phyloP scores from a whole-genome alignment of 2,329 filamentous ascomycete genomes.

The Colletotrichum coccodes region DNA sequence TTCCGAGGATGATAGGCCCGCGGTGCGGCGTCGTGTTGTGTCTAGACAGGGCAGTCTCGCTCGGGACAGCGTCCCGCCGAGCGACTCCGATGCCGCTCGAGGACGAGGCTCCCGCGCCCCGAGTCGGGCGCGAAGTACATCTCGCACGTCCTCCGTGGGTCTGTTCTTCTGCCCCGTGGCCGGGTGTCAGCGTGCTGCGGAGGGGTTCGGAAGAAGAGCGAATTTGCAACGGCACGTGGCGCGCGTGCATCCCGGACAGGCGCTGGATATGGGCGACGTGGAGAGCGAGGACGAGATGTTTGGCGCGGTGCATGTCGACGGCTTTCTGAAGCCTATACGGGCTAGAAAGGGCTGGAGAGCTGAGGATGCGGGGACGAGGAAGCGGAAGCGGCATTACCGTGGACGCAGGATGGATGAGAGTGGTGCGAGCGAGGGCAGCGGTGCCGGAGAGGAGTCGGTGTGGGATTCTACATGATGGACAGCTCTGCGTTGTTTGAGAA shows the following conservation, averaged over 20 bases:
- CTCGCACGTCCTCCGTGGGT: slow-evolving; percentile 45
- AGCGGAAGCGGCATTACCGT: slow-evolving; percentile 29
- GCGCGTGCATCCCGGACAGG: slow-evolving; percentile 49
- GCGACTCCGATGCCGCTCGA: slow-evolving; percentile 20
- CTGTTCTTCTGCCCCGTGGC: slow-evolving; percentile 49
- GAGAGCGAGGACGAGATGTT: slow-evolving; percentile 63
- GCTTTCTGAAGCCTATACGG: slow-evolving; percentile 69
- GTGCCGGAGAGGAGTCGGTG: not conserved
- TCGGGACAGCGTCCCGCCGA: slow-evolving; percentile 35
- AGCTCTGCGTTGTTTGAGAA: too few species aligned
- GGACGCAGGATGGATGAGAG: slow-evolving; percentile 20
- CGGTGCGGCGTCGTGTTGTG: slow-evolving; percentile 40
- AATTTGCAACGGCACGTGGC: slow-evolving; percentile 52
- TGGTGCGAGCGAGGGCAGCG: slow-evolving; percentile 1
- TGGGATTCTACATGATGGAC: slow-evolving; percentile 36
- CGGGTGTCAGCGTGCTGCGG: slow-evolving; percentile 47
- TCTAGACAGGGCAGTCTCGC: slow-evolving; percentile 44
- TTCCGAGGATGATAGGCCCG: not conserved
- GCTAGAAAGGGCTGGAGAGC: slow-evolving; percentile 56
- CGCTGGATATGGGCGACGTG: slow-evolving; percentile 47
- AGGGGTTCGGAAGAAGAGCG: slow-evolving; percentile 46
- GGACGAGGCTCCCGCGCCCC: not conserved
- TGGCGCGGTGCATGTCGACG: slow-evolving; percentile 75
- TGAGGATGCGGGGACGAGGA: slow-evolving; percentile 23
- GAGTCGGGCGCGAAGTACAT: slow-evolving; percentile 38